phyloP scores from a whole-genome alignment of 768 basidiomycete genomes.

The Mycena sanguinolenta region DNA sequence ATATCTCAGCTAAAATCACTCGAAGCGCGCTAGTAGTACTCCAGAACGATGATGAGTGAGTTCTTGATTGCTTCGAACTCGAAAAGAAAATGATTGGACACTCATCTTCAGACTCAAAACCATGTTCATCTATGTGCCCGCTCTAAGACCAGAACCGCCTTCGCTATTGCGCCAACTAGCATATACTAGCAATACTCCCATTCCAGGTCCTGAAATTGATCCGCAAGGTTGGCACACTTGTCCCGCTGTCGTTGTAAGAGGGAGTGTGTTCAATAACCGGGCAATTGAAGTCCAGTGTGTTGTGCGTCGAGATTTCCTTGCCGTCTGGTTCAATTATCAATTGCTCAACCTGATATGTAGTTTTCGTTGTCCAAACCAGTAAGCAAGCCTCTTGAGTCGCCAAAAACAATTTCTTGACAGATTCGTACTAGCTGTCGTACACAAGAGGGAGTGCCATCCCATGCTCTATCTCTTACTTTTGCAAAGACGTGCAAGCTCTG shows the following conservation, averaged over 20 bases:
- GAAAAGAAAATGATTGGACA: not conserved
- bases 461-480: constrained; percentile 57
- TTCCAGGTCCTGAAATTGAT: constrained; percentile 62
- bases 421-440: constrained; percentile 56
- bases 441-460: constrained; percentile 64
- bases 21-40: constrained; percentile 8
- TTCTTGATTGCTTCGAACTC: not conserved
- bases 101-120: constrained; percentile 46
- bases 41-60: constrained; percentile 16
- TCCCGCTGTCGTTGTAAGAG: constrained; percentile 53
- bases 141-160: constrained; percentile 57
- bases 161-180: constrained; percentile 64
- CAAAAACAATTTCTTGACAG: not conserved
- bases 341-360: constrained; percentile 40
- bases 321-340: not conserved
- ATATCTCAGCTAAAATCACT: constrained; percentile 16
- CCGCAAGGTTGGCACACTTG: constrained; percentile 65
- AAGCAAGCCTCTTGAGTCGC: constrained; percentile 38
- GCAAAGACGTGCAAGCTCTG: constrained; percentile 52
- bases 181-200: constrained; percentile 58
- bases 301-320: constrained; percentile 47
- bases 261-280: constrained; percentile 54
- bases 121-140: constrained; percentile 52
- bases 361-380: constrained; percentile 64
- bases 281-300: constrained; percentile 56